Base-by-base conservation (phyloP, 192 early-diverging fungal genomes). In the Mortierella claussenii region DNA sequence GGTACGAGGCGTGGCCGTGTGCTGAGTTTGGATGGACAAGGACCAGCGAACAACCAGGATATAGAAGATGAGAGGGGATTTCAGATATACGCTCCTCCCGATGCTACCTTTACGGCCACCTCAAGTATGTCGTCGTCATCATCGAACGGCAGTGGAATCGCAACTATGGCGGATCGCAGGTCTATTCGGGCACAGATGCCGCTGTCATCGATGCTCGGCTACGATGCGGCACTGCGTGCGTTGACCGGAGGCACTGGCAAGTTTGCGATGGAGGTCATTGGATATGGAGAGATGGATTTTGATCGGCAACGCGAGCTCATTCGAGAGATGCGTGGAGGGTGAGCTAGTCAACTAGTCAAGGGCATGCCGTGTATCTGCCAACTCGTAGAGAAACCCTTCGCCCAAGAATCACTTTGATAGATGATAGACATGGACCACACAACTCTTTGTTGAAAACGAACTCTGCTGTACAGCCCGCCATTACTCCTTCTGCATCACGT, bases 221-320 rank as follows among this genome's bases (percentile, higher is more conserved):
- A 98, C 58, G 86, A 94, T 20, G 89, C 86, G 4, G 79, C 84
- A 2, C 70, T 98, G 65, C 81, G 97, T 31, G 90, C 92, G n/a
- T 79, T 97, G 73, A 96, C 97, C 0, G 93, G 89, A 2, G 97
- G 97, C 15, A 89, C 87, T 3, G 97, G 89, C 11, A 82, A 85
- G 17, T 97, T 96, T 61, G 83, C 89, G 17, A 96, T 98, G 94
- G 84, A 87, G 44, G 83, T 97, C 10, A 79, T 85, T 55, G 93
- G 92, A 1, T 97, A 95, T 82, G 93, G 91, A 4, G 65, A 85
- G 8, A 91, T 96, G 90, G 79, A 83, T 17, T 75, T 79, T 31
- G 92, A 95, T 78, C 82, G 90, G 64, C 88, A 93, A 52, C 80
- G 87, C 32, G 80, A 81, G 27, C 79, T 95, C 21, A 78, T 98